These are phyloP conservation scores for Cardamine chenopodiifolia DNA, from an alignment of 345 rosid genomes.

Conservation along the genomic window DNA sequence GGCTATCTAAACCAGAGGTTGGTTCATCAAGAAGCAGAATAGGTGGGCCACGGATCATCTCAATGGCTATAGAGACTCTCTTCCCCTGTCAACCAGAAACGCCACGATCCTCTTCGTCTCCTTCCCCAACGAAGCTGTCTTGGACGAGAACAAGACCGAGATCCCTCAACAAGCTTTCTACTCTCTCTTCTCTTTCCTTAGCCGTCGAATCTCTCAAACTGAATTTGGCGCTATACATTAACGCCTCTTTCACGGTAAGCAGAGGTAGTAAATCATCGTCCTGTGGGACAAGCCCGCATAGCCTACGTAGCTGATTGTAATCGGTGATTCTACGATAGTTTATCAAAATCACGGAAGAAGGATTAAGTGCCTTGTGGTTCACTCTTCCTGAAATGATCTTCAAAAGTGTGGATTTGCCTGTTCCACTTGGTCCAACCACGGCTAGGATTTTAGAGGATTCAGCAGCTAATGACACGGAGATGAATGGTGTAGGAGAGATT, in stretches of 20 bases:
- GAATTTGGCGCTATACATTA: constrained; percentile 78
- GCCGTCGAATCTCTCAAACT: constrained; percentile 56
- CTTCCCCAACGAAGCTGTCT: constrained; percentile 60
- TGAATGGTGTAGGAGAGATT: constrained; percentile 70
- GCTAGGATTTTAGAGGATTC: constrained; percentile 70
- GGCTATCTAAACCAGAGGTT: constrained; percentile 87
- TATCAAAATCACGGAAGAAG: constrained; percentile 50
- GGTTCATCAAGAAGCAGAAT: constrained; percentile 86
- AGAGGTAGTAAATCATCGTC: constrained; percentile 82
- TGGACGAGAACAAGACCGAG: constrained; percentile 60
- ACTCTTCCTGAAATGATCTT: constrained; percentile 76
- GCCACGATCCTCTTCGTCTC: constrained; percentile 73
- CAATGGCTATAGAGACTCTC: constrained; percentile 85
- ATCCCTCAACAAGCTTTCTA: constrained; percentile 66
- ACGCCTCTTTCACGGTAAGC: constrained; percentile 81
- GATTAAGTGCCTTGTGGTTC: constrained; percentile 52
- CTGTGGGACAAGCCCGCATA: constrained; percentile 85
- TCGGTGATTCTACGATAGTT: constrained; percentile 43
- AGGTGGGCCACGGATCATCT: constrained; percentile 79
- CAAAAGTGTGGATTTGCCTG: constrained; percentile 84
- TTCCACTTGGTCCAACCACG: constrained; percentile 83
- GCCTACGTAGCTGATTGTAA: constrained; percentile 58
- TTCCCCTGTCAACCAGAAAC: constrained; percentile 83
- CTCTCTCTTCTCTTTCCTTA: constrained; percentile 62
- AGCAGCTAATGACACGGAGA: constrained; percentile 65